Evolutionary conservation across 2,329 filamentous ascomycete genomes (phyloP).

Genomic region (Colletotrichum abscissum): DNA sequence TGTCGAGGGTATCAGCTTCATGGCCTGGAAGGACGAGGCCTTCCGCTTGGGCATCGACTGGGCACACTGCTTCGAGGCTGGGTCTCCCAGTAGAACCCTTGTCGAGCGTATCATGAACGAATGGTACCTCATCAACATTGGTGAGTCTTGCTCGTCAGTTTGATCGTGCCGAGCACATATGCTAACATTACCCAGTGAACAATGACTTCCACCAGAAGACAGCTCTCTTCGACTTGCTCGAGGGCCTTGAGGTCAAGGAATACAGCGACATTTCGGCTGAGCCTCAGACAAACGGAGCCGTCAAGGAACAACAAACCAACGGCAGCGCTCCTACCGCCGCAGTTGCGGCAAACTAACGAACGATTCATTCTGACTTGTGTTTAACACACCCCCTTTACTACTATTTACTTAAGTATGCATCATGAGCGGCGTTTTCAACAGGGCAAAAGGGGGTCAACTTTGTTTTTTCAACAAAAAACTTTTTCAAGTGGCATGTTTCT

Average conservation of each 20-base stretch:
- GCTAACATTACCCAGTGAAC: slow-evolving; percentile 72
- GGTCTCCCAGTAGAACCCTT: slow-evolving; percentile 80
- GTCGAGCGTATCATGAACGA: slow-evolving; percentile 87
- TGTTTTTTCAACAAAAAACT: slow-evolving; percentile 44
- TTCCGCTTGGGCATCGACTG: slow-evolving; percentile 93
- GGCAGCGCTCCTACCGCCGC: slow-evolving; percentile 33
- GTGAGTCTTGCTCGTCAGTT: slow-evolving; percentile 61
- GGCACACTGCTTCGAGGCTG: slow-evolving; percentile 87
- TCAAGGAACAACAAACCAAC: slow-evolving; percentile 35
- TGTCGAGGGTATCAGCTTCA: slow-evolving; percentile 95
- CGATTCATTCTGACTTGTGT: slow-evolving; percentile 37
- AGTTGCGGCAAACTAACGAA: slow-evolving; percentile 31
- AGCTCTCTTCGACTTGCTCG: slow-evolving; percentile 87
- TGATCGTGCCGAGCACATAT: background rate
- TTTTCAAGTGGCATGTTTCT: slow-evolving; percentile 17
- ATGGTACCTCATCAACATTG: slow-evolving; percentile 96
- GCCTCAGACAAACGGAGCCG: slow-evolving; percentile 38
- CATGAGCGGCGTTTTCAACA: slow-evolving; percentile 37
- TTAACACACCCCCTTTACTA: slow-evolving; percentile 36
- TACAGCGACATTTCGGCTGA: slow-evolving; percentile 61
- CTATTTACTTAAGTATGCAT: slow-evolving; percentile 39
- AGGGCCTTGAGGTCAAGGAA: slow-evolving; percentile 75
- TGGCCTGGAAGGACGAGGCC: slow-evolving; percentile 98
- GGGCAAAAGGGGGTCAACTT: slow-evolving; percentile 35
- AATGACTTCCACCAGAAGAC: slow-evolving; percentile 93